These are phyloP conservation scores for Singerocomus inundabilis DNA, from an alignment of 1,284 basidiomycete species.

Conservation along the genomic window DNA sequence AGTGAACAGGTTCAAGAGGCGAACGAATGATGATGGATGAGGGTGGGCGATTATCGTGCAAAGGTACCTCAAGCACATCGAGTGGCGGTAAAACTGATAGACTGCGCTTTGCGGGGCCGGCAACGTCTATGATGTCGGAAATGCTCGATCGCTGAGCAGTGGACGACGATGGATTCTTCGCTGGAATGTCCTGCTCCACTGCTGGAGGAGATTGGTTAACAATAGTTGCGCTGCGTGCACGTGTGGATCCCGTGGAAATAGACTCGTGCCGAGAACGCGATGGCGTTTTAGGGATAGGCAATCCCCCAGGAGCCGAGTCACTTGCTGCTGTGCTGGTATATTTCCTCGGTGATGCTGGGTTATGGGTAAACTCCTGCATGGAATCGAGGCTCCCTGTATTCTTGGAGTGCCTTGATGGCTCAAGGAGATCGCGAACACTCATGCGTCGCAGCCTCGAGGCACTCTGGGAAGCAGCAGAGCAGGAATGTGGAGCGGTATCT, in stretches of 20 bases:
- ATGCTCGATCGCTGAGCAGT: conserved; percentile 1
- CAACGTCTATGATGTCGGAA: conserved; percentile 3
- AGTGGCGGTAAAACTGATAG: conserved; percentile 7
- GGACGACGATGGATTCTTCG: background rate
- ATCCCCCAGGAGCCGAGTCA: conserved; percentile 6
- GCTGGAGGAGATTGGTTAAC: conserved; percentile 3
- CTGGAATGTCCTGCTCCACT: conserved; percentile 3
- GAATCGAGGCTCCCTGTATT: conserved; percentile 8
- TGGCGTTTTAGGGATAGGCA: conserved; percentile 22
- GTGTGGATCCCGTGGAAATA: conserved; percentile 17
- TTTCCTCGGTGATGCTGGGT: conserved; percentile 11
- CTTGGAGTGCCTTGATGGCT: conserved; percentile 13
- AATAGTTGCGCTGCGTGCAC: conserved; percentile 15
- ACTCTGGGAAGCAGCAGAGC: conserved; percentile 1
- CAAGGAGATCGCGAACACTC: conserved; percentile 28
- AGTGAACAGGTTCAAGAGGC: conserved; percentile 9
- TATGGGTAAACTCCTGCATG: conserved; percentile 2
- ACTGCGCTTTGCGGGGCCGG: conserved; percentile 1
- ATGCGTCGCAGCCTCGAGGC: conserved; percentile 17
- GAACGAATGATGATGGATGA: conserved; percentile 19
- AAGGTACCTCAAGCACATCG: conserved; percentile 14
- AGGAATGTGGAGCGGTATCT: conserved; percentile 1
- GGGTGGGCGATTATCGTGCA: conserved; percentile 3
- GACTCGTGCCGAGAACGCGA: conserved; percentile 21
- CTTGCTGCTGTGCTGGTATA: background rate